Base-by-base conservation (phyloP, 2,329 filamentous ascomycete genomes). In the Xylaria multiplex region DNA sequence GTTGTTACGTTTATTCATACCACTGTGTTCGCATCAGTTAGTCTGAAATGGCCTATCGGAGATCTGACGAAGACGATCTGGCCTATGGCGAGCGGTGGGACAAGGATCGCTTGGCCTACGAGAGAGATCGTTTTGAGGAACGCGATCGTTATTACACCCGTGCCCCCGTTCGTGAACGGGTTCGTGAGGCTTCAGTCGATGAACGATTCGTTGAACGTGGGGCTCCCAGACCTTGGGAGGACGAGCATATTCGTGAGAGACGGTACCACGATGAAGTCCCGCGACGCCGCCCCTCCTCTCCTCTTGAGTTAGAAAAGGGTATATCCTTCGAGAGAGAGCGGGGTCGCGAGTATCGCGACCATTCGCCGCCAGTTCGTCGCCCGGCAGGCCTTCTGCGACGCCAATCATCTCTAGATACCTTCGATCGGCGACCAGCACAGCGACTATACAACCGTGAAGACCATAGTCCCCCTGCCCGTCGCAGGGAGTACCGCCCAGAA, bases 381-480 rank as follows among this genome's bases (percentile, higher is more conserved):
- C 93, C 93, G 2, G 74, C 71, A 2, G 83, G 84, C 35, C 84
- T 94, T 69, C 75, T 96, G 57, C 88, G 94, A 64, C 88, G 94
- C 49, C 93, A 97, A 77, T 97, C 93, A 14, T 97, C 93, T 59
- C 84, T 97, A 45, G 94, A 97, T 77, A 97, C 92, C 0, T 97
- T 93, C 76, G 94, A 97, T 79, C 89, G 93, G 55, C 88, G 88
- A 32, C 90, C 92, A 1, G 75, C 79, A 2, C 79, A 79, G 8
- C 76, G 77, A 56, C 82, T 84, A 70, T 83, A 82, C 60, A 84
- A 90, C 43, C 74, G 78, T 45, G 85, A 87, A 48, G 84, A 87
- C 68, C 84, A 83, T 71, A 80, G 81, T 40, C 82, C 85, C n/a
- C 83, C 85, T 8, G 72, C 75, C 27, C 81, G 76, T 61, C 79